Conservation (phyloP, 768 basidiomycete species). For the Auricularia cornea region DNA sequence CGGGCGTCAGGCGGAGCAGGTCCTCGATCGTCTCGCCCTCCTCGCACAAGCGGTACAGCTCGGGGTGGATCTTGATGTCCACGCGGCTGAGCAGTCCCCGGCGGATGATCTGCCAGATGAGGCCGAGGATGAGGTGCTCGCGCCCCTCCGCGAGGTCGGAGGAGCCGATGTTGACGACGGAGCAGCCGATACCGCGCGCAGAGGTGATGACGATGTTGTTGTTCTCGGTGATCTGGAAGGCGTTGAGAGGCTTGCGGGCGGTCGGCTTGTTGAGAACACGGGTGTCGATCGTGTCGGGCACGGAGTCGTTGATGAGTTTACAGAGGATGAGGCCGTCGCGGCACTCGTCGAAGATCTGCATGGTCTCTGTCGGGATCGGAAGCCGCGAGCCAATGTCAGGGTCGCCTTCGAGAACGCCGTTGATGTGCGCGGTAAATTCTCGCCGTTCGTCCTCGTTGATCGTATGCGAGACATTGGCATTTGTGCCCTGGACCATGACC, state of each 20-base stretch:
- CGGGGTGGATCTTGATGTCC: constrained; percentile 97
- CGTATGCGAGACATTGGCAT: constrained; percentile 92
- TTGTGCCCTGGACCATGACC: constrained; percentile 90
- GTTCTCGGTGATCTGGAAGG: constrained; percentile 99
- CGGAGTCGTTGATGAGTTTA: constrained; percentile 98
- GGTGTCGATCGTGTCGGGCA: constrained; percentile 97
- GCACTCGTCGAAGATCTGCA: constrained; percentile 98
- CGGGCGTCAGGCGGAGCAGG: constrained; percentile 85
- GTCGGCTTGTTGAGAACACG: constrained; percentile 93
- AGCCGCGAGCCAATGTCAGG: constrained; percentile 71
- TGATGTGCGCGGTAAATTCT: constrained; percentile 99
- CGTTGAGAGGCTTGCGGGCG: constrained; percentile 77
- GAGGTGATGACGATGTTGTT: constrained; percentile 99
- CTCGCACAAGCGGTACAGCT: constrained; percentile 90
- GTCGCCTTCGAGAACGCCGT: constrained; percentile 86
- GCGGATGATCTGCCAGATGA: constrained; percentile 99
- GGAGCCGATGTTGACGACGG: constrained; percentile 96
- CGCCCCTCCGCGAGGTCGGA: constrained; percentile 85
- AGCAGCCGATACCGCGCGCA: constrained; percentile 95
- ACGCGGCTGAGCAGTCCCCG: constrained; percentile 89
- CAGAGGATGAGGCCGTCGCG: constrained; percentile 93
- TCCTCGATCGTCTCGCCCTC: constrained; percentile 98
- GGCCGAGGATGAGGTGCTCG: constrained; percentile 92
- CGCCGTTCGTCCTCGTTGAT: constrained; percentile 93
- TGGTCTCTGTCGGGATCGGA: constrained; percentile 91